These are phyloP conservation scores for Xylariaceae sp. DNA, from an alignment of 2,329 filamentous ascomycete genomes.

Conservation along the genomic window DNA sequence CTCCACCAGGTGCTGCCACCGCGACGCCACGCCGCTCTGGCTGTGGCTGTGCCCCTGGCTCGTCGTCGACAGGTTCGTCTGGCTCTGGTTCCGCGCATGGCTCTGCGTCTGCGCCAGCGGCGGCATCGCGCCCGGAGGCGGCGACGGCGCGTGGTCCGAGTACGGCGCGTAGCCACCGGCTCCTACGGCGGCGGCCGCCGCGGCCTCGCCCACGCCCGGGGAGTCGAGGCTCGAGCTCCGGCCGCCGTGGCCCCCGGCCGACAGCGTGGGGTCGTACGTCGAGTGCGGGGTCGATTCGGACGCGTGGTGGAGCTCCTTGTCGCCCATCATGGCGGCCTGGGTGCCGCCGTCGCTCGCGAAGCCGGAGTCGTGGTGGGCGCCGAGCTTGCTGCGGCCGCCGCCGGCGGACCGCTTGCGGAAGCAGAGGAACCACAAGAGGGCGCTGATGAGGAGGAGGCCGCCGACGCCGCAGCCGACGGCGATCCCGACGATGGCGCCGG, in stretches of 20 bases:
- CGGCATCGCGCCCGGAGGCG: slow-evolving; percentile 1
- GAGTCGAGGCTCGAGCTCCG: slow-evolving; percentile 8
- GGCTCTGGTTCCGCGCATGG: slow-evolving; percentile 2
- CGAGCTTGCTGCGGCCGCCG: slow-evolving; percentile 17
- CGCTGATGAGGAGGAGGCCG: slow-evolving; percentile 35
- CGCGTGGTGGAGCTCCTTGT: slow-evolving; percentile 24
- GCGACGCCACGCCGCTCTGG: too few species aligned
- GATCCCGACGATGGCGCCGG: slow-evolving; percentile 25
- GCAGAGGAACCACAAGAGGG: slow-evolving; percentile 37
- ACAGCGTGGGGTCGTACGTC: slow-evolving; percentile 5
- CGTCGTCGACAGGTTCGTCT: slow-evolving; percentile 10
- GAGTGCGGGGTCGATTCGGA: slow-evolving; percentile 14
- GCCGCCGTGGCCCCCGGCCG: slow-evolving; percentile 7
- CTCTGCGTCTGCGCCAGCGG: too few species aligned
- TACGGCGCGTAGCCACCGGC: slow-evolving; percentile 32
- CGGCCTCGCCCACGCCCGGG: too few species aligned
- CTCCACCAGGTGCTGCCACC: slow-evolving; percentile 45
- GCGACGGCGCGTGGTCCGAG: slow-evolving; percentile 21
- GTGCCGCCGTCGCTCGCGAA: slow-evolving; percentile 10
- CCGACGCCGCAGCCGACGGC: slow-evolving; percentile 17
- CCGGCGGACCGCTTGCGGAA: slow-evolving; percentile 26
- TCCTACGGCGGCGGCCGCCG: too few species aligned
- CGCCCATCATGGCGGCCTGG: slow-evolving; percentile 36
- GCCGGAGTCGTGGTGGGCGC: slow-evolving; percentile 23
- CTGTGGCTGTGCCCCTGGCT: slow-evolving; percentile 2